Conservation (phyloP, 768 basidiomycete genomes). For the Termitomyces sp. region DNA sequence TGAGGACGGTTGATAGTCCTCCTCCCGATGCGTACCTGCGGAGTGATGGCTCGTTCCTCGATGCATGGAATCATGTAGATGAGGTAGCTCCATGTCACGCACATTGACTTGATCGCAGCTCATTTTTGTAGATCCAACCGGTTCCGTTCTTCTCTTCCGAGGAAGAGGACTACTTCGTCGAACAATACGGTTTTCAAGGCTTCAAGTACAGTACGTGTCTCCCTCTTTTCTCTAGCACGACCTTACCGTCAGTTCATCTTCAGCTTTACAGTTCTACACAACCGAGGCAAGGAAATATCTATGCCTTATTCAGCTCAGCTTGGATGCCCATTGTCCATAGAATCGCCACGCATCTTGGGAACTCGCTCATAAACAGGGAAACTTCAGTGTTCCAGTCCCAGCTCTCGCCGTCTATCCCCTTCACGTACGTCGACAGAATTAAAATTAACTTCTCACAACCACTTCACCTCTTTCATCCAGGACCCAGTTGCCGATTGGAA, state of each 20-base stretch:
- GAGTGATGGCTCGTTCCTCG: slow-evolving; percentile 45
- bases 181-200: slow-evolving; percentile 54
- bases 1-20: slow-evolving; percentile 49
- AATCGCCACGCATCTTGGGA: slow-evolving; percentile 40
- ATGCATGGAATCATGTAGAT: slow-evolving; percentile 43
- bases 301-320: not conserved
- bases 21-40: slow-evolving; percentile 54
- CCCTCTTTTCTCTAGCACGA: slow-evolving; percentile 1
- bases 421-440: slow-evolving; percentile 23
- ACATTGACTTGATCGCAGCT: not conserved
- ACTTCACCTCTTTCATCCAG: slow-evolving; percentile 19
- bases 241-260: not conserved
- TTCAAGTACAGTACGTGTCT: slow-evolving; percentile 53
- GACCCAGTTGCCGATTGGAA: slow-evolving; percentile 48
- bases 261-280: slow-evolving; percentile 68
- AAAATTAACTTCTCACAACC: not conserved
- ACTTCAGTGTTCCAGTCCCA: slow-evolving; percentile 40
- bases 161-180: slow-evolving; percentile 70
- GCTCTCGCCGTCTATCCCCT: slow-evolving; percentile 37
- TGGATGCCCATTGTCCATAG: slow-evolving; percentile 16
- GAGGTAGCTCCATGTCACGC: slow-evolving; percentile 26
- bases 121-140: slow-evolving; percentile 46
- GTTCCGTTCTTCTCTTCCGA: slow-evolving; percentile 55
- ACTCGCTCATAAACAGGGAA: slow-evolving; percentile 39
- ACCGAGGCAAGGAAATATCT: slow-evolving; percentile 33